Conservation (phyloP, 2,329 filamentous ascomycete genomes). For the Fusarium sp. region DNA sequence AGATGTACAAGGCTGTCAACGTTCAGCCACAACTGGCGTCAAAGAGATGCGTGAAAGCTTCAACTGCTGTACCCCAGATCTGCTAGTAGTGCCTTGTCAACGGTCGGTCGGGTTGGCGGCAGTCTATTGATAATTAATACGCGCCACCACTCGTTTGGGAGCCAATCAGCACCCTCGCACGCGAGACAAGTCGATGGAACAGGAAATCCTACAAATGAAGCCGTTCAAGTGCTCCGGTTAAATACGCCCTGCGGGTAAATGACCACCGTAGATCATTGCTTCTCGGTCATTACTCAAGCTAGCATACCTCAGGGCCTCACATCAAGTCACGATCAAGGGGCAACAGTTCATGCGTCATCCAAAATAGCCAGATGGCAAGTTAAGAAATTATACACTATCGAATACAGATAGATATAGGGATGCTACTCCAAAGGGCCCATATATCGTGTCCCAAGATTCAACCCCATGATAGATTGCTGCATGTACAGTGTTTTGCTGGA, state of each 20-base stretch:
- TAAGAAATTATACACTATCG: conserved; percentile 58
- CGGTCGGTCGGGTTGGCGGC: conserved; percentile 4
- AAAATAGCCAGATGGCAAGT: conserved; percentile 26
- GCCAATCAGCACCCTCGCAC: conserved; percentile 24
- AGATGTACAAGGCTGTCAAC: no score
- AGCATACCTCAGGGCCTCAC: no score
- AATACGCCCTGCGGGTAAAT: conserved; percentile 12
- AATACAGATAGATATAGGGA: conserved; percentile 52
- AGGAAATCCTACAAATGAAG: conserved; percentile 33
- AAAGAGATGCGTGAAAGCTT: no score
- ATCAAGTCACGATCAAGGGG: background rate
- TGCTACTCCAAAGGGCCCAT: conserved; percentile 50
- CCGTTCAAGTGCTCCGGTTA: background rate
- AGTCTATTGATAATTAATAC: background rate
- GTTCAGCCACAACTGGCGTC: no score
- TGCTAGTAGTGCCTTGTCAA: background rate
- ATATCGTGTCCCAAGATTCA: conserved; percentile 43
- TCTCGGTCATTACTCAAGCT: no score
- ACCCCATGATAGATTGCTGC: conserved; percentile 42
- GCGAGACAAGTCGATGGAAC: conserved; percentile 25
- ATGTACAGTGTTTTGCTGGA: conserved; percentile 46
- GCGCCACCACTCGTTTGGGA: background rate
- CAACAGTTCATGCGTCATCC: background rate
- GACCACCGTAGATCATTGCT: background rate
- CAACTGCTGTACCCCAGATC: background rate